Evolutionary conservation across 2,329 filamentous ascomycete species (phyloP).

Genomic region (Diaporthe australafricana): DNA sequence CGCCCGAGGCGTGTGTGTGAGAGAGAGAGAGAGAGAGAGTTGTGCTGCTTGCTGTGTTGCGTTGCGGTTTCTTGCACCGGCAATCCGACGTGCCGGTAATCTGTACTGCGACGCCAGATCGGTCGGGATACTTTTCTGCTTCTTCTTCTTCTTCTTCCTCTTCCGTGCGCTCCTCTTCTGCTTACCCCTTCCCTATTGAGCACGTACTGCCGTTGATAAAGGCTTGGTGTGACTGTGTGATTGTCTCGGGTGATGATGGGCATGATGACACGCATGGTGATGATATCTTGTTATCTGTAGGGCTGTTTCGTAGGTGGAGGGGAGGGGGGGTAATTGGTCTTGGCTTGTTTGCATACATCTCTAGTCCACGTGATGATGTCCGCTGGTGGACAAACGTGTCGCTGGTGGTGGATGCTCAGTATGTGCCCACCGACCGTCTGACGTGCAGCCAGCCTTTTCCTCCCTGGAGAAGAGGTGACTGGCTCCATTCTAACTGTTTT

Average conservation of each 20-base stretch:
- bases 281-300: constrained; percentile 3
- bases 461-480: neutral
- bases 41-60: no score
- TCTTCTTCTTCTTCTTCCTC: no score
- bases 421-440: constrained; percentile 18
- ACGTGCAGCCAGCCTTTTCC: neutral
- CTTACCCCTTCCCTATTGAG: neutral
- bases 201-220: neutral
- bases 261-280: constrained; percentile 18
- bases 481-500: neutral
- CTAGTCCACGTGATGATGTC: neutral
- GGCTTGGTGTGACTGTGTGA: neutral
- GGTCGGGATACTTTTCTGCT: neutral
- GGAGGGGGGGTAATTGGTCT: neutral
- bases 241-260: neutral
- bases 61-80: neutral
- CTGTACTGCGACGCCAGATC: constrained; percentile 2
- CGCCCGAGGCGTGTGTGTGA: constrained; percentile 16
- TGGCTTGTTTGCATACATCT: neutral
- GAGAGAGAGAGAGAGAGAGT: no score
- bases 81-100: constrained; percentile 22
- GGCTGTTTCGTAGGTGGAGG: no score
- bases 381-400: neutral
- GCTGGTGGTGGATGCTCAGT: no score
- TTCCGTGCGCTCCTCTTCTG: neutral